Conservation (phyloP, 441 rosid genomes). For the Gossypium davidsonii region DNA sequence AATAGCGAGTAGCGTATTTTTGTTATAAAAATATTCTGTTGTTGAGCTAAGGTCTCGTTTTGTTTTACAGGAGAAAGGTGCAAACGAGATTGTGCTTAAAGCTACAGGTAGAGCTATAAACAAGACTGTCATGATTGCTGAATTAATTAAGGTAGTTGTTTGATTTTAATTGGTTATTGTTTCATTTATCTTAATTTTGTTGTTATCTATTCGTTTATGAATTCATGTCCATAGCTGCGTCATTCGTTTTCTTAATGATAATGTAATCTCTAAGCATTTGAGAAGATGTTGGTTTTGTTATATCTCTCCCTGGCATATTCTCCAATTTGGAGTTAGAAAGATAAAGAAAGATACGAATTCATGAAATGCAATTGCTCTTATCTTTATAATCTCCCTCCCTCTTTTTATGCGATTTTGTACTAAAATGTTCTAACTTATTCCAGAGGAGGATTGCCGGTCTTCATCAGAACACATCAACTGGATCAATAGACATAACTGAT, state of each 20-base stretch:
- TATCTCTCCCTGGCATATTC: background rate
- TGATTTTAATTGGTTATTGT: background rate
- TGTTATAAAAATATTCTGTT: background rate
- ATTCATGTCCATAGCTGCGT: background rate
- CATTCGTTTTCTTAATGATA: background rate
- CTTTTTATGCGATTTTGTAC: background rate
- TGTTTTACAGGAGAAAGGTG: constrained; percentile 48
- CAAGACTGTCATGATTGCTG: constrained; percentile 74
- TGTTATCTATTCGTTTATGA: background rate
- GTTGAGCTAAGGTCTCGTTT: background rate
- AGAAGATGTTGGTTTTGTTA: background rate
- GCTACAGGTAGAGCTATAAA: constrained; percentile 85
- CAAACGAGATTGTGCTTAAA: constrained; percentile 61
- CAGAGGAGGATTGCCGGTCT: constrained; percentile 69
- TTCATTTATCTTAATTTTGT: background rate
- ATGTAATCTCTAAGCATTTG: background rate
- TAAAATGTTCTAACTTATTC: constrained; percentile 1
- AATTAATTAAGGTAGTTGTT: constrained; percentile 55
- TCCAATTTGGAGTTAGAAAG: background rate
- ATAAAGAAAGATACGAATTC: background rate
- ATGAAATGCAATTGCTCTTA: background rate
- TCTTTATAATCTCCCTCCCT: background rate
- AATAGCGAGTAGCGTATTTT: background rate
- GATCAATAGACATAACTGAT: constrained; percentile 68
- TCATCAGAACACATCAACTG: constrained; percentile 55